A percentile compares a stretch with the other conserved stretches of the same genome.
Evolutionary conservation across 176 grass and related monocot genomes (phyloP).

Genomic region (Oryza punctata): DNA sequence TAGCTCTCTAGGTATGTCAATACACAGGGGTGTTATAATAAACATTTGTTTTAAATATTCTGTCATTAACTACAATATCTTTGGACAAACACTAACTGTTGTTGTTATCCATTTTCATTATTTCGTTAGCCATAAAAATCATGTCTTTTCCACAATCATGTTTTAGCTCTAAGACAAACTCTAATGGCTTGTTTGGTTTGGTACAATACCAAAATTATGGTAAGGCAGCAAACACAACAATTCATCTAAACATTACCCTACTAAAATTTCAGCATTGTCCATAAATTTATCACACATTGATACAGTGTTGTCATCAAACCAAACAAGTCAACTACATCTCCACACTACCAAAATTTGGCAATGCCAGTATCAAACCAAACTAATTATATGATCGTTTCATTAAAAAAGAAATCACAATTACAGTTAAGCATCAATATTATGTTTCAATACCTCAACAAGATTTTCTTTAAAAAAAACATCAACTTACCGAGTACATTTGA

Average conservation of each 20-base stretch:
- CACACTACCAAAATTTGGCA: neutral
- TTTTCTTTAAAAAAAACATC: neutral
- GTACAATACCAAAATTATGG: neutral
- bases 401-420: neutral
- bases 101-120: neutral
- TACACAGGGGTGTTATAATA: neutral
- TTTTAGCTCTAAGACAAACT: neutral
- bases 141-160: neutral
- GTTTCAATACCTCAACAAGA: conserved; percentile 11
- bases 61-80: neutral
- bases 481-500: conserved; percentile 79
- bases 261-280: neutral
- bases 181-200: neutral
- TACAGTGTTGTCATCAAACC: neutral
- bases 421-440: neutral
- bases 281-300: neutral
- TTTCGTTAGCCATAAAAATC: neutral
- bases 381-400: neutral
- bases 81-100: neutral
- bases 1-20: neutral
- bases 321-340: neutral
- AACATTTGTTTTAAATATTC: conserved; percentile 5
- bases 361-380: neutral
- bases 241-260: neutral
- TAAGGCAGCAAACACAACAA: neutral